Evolutionary conservation across 1,284 basidiomycete genomes (phyloP).

Genomic region (Cystobasidium slooffiae): DNA sequence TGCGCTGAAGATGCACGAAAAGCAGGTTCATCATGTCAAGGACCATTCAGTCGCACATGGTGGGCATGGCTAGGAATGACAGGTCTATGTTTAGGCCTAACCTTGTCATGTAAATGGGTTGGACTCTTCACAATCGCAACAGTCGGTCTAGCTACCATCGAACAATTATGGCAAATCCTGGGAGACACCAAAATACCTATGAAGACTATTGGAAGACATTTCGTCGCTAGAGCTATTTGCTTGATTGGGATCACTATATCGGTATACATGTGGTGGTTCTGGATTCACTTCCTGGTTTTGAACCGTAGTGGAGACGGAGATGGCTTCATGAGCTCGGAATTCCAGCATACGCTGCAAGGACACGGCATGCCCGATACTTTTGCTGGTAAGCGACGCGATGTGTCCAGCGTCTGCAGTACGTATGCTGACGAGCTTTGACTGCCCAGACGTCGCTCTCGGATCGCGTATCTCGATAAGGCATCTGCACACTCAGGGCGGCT

Average conservation of each 20-base stretch:
- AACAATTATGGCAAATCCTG: constrained; percentile 87
- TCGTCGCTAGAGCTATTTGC: constrained; percentile 83
- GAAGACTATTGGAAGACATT: constrained; percentile 76
- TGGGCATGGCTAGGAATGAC: constrained; percentile 91
- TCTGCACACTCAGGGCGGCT: constrained; percentile 94
- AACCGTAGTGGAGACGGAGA: constrained; percentile 92
- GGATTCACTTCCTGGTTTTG: constrained; percentile 89
- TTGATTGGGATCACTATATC: constrained; percentile 80
- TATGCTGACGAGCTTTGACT: neutral
- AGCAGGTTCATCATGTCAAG: constrained; percentile 55
- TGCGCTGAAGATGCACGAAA: constrained; percentile 80
- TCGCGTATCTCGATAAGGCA: constrained; percentile 84
- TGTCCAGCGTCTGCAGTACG: neutral
- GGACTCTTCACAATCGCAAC: constrained; percentile 98
- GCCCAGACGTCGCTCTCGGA: constrained; percentile 79
- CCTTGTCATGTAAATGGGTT: constrained; percentile 96
- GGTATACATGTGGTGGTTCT: constrained; percentile 96
- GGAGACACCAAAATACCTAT: constrained; percentile 84
- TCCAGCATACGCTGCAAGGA: constrained; percentile 94
- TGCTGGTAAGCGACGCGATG: constrained; percentile 65
- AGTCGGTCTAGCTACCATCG: constrained; percentile 79
- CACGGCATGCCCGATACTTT: constrained; percentile 89
- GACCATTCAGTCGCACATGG: constrained; percentile 78
- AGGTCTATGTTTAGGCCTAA: constrained; percentile 86
- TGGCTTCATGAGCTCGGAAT: constrained; percentile 98